These are phyloP conservation scores for Drechslera avenae DNA, from an alignment of 2,329 filamentous ascomycete species.

Conservation along the genomic window DNA sequence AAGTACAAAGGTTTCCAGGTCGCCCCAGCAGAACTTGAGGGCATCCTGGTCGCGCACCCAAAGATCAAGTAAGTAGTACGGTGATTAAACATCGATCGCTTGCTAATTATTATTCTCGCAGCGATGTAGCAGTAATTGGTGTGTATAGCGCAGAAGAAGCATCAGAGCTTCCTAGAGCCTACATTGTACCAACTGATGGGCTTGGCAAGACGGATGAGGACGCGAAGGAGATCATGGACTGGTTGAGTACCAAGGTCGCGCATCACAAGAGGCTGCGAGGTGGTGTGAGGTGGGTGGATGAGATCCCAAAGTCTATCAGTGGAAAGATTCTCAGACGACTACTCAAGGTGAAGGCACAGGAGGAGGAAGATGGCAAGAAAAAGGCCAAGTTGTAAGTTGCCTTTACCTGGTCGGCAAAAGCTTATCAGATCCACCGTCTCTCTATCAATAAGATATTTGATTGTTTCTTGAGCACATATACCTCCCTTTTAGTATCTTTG, in stretches of 20 bases:
- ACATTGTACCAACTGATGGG: constrained; percentile 42
- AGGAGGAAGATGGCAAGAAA: constrained; percentile 44
- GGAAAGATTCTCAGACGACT: constrained; percentile 56
- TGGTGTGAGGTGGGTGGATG: constrained; percentile 53
- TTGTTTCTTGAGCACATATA: too few relatives aligned
- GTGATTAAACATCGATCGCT: too few relatives aligned
- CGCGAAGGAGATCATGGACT: constrained; percentile 50
- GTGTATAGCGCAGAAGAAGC: constrained; percentile 53
- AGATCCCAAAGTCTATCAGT: constrained; percentile 55
- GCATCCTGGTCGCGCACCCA: constrained; percentile 50
- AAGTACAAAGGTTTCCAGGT: constrained; percentile 56
- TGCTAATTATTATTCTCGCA: background rate
- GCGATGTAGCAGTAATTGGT: constrained; percentile 47
- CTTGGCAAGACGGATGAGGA: constrained; percentile 39
- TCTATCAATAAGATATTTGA: too few relatives aligned
- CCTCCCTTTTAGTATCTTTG: too few relatives aligned
- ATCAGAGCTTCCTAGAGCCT: constrained; percentile 51
- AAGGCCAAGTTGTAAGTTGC: constrained; percentile 52
- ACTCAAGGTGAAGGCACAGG: constrained; percentile 51
- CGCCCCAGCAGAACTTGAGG: constrained; percentile 55
- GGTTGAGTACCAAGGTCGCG: constrained; percentile 51
- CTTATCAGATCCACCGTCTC: too few relatives aligned
- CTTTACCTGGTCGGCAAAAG: background rate
- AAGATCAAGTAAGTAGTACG: constrained; percentile 50
- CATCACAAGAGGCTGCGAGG: constrained; percentile 55